phyloP scores from a whole-genome alignment of 1,284 basidiomycete genomes.

The Omphalotus olearius region DNA sequence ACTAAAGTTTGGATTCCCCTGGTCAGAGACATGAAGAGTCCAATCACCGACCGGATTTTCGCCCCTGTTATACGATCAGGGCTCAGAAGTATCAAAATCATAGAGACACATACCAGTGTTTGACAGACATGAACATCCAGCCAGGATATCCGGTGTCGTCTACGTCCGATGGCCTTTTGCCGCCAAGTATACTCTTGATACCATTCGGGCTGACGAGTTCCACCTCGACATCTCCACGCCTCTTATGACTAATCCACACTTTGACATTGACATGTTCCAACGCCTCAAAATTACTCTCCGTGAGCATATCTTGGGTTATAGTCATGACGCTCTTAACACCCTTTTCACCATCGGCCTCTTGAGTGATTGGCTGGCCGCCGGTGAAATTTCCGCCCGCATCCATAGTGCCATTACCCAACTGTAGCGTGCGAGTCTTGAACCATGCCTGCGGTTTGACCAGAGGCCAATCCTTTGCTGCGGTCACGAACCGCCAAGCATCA shows the following conservation, averaged over 20 bases:
- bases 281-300: constrained; percentile 75
- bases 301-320: constrained; percentile 71
- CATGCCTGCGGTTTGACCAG: constrained; percentile 95
- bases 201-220: constrained; percentile 85
- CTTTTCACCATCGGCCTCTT: constrained; percentile 33
- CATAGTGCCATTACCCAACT: constrained; percentile 58
- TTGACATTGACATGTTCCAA: constrained; percentile 93
- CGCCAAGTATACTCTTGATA: constrained; percentile 82
- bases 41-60: constrained; percentile 93
- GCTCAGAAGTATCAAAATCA: neutral
- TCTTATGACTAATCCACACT: constrained; percentile 88
- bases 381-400: constrained; percentile 48
- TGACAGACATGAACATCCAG: constrained; percentile 98
- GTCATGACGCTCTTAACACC: constrained; percentile 63
- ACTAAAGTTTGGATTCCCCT: constrained; percentile 48
- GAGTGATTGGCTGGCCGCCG: constrained; percentile 66
- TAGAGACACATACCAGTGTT: constrained; percentile 79
- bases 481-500: constrained; percentile 82
- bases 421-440: constrained; percentile 69
- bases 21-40: constrained; percentile 86
- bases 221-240: constrained; percentile 92
- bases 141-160: constrained; percentile 77
- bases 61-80: constrained; percentile 57
- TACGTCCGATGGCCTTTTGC: constrained; percentile 66
- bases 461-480: constrained; percentile 78